Conservation (phyloP, 768 basidiomycete species). For the Mycena latifolia region DNA sequence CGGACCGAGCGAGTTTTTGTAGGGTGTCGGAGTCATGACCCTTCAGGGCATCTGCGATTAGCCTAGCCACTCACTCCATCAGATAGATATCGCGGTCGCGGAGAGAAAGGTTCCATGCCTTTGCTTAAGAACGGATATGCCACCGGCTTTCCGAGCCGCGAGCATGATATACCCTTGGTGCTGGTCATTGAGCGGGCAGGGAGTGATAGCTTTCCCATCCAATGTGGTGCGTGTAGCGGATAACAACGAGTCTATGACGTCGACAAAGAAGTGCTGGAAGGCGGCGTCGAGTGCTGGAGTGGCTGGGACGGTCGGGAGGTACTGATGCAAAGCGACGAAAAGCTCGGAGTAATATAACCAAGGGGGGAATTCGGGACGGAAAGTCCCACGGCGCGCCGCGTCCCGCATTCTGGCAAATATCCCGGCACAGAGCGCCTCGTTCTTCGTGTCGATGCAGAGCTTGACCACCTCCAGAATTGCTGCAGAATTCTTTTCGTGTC, state of each 20-base stretch:
- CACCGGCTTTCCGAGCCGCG: constrained; percentile 20
- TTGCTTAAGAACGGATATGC: constrained; percentile 18
- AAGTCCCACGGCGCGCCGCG: constrained; percentile 2
- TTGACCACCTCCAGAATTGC: constrained; percentile 24
- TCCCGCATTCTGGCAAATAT: constrained; percentile 31
- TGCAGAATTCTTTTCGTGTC: not conserved
- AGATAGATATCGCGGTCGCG: not conserved
- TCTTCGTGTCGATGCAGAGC: constrained; percentile 25
- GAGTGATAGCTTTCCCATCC: constrained; percentile 6
- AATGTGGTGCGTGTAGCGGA: constrained; percentile 8
- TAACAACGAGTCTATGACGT: constrained; percentile 21
- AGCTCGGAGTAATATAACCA: constrained; percentile 32
- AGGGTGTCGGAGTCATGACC: constrained; percentile 14
- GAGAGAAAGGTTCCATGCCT: constrained; percentile 2
- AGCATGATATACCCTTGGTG: constrained; percentile 10
- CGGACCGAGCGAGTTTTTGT: constrained; percentile 8
- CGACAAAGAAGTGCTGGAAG: constrained; percentile 29
- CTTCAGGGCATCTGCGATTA: constrained; percentile 22
- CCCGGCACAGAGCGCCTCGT: constrained; percentile 4
- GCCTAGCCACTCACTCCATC: constrained; percentile 1
- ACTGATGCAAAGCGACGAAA: not conserved
- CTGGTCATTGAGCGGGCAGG: constrained; percentile 17
- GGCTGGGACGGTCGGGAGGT: not conserved
- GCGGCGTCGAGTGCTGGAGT: not conserved
- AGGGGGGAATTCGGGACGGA: constrained; percentile 15